These are phyloP conservation scores for Chlamydomonas sphaeroides DNA, from an alignment of 139 green algal genomes.

Conservation along the genomic window DNA sequence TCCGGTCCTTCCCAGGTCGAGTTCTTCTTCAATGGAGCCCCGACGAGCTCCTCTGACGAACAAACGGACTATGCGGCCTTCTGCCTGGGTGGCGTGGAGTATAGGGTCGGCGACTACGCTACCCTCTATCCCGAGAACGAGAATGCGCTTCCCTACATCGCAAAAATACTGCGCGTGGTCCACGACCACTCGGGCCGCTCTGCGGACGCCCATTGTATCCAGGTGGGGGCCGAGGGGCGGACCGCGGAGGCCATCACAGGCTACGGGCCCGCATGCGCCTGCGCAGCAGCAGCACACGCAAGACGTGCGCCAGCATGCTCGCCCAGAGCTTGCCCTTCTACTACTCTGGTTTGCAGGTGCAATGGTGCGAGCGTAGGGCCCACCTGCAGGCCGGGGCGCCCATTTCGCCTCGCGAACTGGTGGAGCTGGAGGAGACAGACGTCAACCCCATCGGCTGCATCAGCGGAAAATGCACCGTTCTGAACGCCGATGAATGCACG, in stretches of 20 bases:
- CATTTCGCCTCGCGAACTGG: constrained; percentile 48
- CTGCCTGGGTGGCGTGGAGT: constrained; percentile 24
- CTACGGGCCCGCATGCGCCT: too few relatives aligned
- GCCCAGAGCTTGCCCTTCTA: too few relatives aligned
- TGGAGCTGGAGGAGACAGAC: constrained; percentile 51
- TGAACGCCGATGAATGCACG: too few relatives aligned
- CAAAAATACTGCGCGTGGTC: neutral
- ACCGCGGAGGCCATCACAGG: too few relatives aligned
- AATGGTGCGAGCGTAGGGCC: constrained; percentile 54
- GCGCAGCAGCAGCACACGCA: too few relatives aligned
- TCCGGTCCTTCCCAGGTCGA: too few relatives aligned
- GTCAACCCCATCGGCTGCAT: constrained; percentile 66
- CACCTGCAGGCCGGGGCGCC: neutral
- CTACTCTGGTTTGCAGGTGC: too few relatives aligned
- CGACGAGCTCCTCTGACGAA: too few relatives aligned
- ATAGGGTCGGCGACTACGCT: constrained; percentile 29
- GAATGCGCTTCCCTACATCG: constrained; percentile 11
- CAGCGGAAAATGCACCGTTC: constrained; percentile 39
- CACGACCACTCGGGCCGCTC: neutral
- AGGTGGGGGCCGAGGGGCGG: too few relatives aligned
- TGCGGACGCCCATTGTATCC: constrained; percentile 28
- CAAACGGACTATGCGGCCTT: constrained; percentile 37
- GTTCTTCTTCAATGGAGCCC: too few relatives aligned
- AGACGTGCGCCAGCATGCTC: too few relatives aligned
- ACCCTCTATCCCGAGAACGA: constrained; percentile 32